A percentile compares a stretch with the other conserved stretches of the same genome.
These are phyloP conservation scores for Geotrichum cucujoidarum DNA, from an alignment of 1,139 yeast genomes.

Conservation along the genomic window DNA sequence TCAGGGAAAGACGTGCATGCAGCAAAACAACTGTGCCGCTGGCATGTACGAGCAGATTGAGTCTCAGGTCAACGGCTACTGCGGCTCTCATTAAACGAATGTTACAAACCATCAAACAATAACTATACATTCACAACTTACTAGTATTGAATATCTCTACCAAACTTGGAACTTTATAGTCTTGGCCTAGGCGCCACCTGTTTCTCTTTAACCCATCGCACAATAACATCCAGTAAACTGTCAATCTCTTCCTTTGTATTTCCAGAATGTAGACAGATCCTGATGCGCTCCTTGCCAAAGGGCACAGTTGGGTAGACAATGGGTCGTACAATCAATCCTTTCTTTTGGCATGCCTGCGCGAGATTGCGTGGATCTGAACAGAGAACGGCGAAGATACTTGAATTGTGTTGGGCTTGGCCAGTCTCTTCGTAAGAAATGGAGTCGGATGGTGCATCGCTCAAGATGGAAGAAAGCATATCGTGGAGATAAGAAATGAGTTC, in stretches of 20 bases:
- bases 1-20: constrained; percentile 3
- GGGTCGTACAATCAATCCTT: constrained; percentile 28
- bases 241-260: constrained; percentile 24
- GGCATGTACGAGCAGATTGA: constrained; percentile 1
- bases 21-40: constrained; percentile 1
- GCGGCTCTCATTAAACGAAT: too few species aligned
- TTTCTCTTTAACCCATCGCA: background rate
- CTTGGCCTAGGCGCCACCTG: too few species aligned
- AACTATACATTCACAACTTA: too few species aligned
- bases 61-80: background rate
- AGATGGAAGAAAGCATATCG: too few species aligned
- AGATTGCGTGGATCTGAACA: constrained; percentile 25
- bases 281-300: constrained; percentile 27
- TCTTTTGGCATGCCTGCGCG: constrained; percentile 24
- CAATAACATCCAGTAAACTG: constrained; percentile 13
- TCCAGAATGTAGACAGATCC: constrained; percentile 29
- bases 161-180: too few species aligned
- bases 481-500: constrained; percentile 7
- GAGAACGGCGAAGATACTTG: constrained; percentile 26
- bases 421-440: constrained; percentile 14
- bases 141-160: too few species aligned
- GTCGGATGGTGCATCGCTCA: too few species aligned
- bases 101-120: too few species aligned
- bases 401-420: constrained; percentile 5
- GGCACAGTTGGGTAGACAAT: constrained; percentile 33